Evolutionary conservation across 345 rosid genomes (phyloP).

Genomic region (Arabis hirsuta): DNA sequence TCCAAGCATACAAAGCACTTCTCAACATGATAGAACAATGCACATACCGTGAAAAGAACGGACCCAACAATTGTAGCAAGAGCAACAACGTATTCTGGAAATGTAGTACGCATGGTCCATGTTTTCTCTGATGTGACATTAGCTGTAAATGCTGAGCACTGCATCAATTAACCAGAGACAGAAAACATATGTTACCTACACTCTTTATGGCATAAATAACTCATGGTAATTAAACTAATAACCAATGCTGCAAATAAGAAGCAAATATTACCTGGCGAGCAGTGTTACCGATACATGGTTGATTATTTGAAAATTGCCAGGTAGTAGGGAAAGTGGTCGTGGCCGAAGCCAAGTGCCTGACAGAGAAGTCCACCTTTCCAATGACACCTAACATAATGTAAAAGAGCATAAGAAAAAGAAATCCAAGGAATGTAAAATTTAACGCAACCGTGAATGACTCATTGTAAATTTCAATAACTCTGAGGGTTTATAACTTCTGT

Average conservation of each 20-base stretch:
- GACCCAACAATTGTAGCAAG: slow-evolving; percentile 98
- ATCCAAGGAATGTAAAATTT: slow-evolving; percentile 2
- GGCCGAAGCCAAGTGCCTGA: slow-evolving; percentile 87
- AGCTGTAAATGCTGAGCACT: slow-evolving; percentile 91
- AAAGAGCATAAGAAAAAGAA: slow-evolving; percentile 23
- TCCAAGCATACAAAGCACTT: slow-evolving; percentile 2
- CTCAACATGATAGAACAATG: slow-evolving; percentile 24
- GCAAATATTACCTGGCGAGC: slow-evolving; percentile 61
- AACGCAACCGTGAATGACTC: neutral
- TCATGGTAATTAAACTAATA: neutral
- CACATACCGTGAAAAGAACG: slow-evolving; percentile 86
- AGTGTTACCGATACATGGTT: slow-evolving; percentile 69
- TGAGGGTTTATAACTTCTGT: neutral
- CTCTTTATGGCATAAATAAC: neutral
- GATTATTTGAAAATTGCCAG: slow-evolving; percentile 64
- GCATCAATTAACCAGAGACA: slow-evolving; percentile 40
- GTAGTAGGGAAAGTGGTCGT: slow-evolving; percentile 71
- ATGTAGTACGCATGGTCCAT: slow-evolving; percentile 96
- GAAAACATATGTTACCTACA: slow-evolving; percentile 23
- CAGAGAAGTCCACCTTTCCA: slow-evolving; percentile 98
- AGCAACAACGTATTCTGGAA: slow-evolving; percentile 99
- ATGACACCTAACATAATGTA: slow-evolving; percentile 59
- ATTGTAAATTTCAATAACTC: neutral
- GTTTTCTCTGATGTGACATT: slow-evolving; percentile 85
- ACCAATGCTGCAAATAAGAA: neutral